Evolutionary conservation across 441 rosid genomes (phyloP).

Genomic region (Gossypium davidsonii): DNA sequence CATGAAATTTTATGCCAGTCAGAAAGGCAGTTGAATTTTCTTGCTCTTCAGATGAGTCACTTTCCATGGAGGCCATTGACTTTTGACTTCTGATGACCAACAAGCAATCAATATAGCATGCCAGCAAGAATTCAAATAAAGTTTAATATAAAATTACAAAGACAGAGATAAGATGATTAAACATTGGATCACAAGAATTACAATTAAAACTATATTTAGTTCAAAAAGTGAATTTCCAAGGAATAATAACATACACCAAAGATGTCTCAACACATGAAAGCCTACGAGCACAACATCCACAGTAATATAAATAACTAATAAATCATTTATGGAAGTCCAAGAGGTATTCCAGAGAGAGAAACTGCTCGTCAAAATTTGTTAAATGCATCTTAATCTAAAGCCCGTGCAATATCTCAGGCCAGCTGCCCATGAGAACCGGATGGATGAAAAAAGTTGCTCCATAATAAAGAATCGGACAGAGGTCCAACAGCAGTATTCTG

Average conservation of each 20-base stretch:
- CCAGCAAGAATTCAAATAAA: slow-evolving; percentile 9
- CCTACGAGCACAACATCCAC: neutral
- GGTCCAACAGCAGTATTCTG: neutral
- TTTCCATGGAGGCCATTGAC: slow-evolving; percentile 35
- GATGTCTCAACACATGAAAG: neutral
- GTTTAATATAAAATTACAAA: neutral
- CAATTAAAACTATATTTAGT: neutral
- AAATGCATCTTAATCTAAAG: neutral
- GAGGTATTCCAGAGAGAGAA: neutral
- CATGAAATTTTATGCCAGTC: slow-evolving; percentile 43
- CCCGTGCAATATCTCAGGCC: neutral
- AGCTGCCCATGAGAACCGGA: neutral
- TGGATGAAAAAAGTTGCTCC: neutral
- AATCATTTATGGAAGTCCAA: neutral
- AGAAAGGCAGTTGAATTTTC: slow-evolving; percentile 44
- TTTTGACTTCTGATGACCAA: slow-evolving; percentile 19
- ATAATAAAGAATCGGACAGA: neutral
- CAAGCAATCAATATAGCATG: slow-evolving; percentile 24
- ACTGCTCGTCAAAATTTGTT: neutral
- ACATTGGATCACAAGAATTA: neutral
- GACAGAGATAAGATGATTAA: neutral
- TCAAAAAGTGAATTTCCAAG: neutral
- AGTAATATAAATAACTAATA: neutral
- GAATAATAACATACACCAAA: neutral
- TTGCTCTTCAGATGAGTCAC: slow-evolving; percentile 33